Evolutionary conservation across 1,139 yeast genomes (phyloP).

Genomic region (Kluyveromyces marxianus): DNA sequence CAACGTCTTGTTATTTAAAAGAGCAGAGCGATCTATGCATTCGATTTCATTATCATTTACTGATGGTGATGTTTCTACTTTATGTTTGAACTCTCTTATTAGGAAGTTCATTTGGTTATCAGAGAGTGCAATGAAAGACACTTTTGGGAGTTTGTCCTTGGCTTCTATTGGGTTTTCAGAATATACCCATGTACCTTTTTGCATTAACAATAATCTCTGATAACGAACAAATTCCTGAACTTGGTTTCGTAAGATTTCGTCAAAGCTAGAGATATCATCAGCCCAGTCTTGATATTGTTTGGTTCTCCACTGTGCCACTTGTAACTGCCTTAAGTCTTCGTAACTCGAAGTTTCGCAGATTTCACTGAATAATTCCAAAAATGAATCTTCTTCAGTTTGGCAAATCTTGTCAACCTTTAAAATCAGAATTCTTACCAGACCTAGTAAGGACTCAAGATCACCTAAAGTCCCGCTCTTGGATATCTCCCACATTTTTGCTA

Average conservation of each 20-base stretch:
- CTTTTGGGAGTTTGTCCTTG: conserved; percentile 30
- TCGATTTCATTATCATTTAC: conserved; percentile 43
- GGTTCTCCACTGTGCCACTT: conserved; percentile 40
- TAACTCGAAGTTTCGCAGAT: conserved; percentile 40
- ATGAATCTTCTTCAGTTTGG: conserved; percentile 9
- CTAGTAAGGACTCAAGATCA: conserved; percentile 29
- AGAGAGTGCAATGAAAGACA: conserved; percentile 56
- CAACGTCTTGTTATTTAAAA: conserved; percentile 25
- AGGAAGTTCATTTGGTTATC: conserved; percentile 62
- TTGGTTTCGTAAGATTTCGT: conserved; percentile 46
- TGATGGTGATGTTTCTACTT: conserved; percentile 44
- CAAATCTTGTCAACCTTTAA: conserved; percentile 11
- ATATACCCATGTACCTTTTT: conserved; percentile 82
- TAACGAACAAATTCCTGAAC: conserved; percentile 71
- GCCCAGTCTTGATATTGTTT: conserved; percentile 31
- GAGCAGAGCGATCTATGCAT: conserved; percentile 17
- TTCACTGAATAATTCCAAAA: conserved; percentile 23
- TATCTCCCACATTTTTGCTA: conserved; percentile 57
- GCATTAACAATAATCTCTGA: conserved; percentile 63
- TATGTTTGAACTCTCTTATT: conserved; percentile 51
- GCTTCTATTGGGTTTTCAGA: conserved; percentile 54
- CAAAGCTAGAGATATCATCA: conserved; percentile 40
- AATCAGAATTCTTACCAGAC: conserved; percentile 19
- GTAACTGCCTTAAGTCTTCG: conserved; percentile 48
- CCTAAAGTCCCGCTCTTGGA: conserved; percentile 49